Evolutionary conservation across 176 grass and related monocot genomes (phyloP), one percentile per base, ranked within the genome.

Genomic region (Lolium rigidum): DNA sequence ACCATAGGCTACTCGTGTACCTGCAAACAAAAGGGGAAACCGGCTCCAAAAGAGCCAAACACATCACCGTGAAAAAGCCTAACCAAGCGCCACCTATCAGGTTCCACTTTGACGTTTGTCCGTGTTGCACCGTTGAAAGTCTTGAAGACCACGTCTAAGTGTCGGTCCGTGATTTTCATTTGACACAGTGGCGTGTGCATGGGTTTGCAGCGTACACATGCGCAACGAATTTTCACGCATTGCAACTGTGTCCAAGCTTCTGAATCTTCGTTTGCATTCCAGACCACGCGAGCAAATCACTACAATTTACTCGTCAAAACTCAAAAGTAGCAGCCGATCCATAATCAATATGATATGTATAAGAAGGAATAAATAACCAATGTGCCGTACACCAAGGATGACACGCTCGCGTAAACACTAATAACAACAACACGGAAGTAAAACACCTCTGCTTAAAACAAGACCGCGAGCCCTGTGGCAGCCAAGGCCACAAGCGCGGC

Each of bases 361-460:
- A 55, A 81, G 75, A 57, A 18, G 50, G 69, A 71, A 77, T 82
- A 77, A 76, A 76, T 75, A 50, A 71, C 79, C 31, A 91, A 88
- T 85, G 70, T 88, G 50, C 74, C 62, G 76, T 84, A 91, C 67
- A 80, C 39, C 59, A 91, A 82, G 86, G 1, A 62, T 3, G 80
- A 80, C 57, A 72, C 49, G 80, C 47, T 81, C 41, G 25, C 4
- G 72, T 51, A 28, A 51, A 51, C 71, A 17, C 47, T 18, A 75
- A 35, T 16, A 65, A 65, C 62, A 73, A 87, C 39, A 62, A 4
- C 38, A 52, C 35, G 20, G 4, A 71, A 57, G 17, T 12, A 91
- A 46, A 56, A 12, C 68, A 46, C 31, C 61, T 65, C 44, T 88
- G 46, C 81, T 88, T 88, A 91, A 39, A 88, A 82, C 86, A 91